These are phyloP conservation scores for Rosa chinensis DNA, from an alignment of 306 rosid genomes.

Conservation along the genomic window DNA sequence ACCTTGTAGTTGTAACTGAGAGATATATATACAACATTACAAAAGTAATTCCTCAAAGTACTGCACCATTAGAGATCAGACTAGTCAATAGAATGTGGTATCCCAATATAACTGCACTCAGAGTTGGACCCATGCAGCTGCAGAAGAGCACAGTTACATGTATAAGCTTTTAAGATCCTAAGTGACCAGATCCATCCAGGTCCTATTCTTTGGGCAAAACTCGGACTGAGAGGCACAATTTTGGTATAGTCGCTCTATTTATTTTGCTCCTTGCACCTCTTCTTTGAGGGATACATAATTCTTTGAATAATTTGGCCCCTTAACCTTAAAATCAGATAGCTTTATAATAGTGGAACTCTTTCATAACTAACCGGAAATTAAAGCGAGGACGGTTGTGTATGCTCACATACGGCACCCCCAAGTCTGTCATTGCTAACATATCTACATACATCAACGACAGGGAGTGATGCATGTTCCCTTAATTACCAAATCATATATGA, in stretches of 20 bases:
- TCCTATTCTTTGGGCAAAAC: neutral
- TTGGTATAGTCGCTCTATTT: neutral
- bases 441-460: no score
- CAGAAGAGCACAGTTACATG: slow-evolving; percentile 15
- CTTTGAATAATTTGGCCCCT: neutral
- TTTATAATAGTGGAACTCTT: neutral
- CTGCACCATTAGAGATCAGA: neutral
- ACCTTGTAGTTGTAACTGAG: slow-evolving; percentile 17
- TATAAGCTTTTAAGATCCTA: slow-evolving; percentile 29
- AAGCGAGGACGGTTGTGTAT: neutral
- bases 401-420: no score
- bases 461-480: neutral
- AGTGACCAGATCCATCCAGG: neutral
- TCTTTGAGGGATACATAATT: neutral
- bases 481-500: neutral
- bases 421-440: no score
- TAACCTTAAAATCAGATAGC: neutral
- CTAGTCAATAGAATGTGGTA: neutral
- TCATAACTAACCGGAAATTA: neutral
- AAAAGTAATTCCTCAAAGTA: neutral
- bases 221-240: neutral
- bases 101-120: slow-evolving; percentile 23
- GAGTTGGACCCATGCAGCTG: slow-evolving; percentile 18
- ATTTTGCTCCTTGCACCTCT: neutral
- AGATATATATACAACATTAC: neutral